These are phyloP conservation scores for Citrus reticulata DNA, from an alignment of 345 rosid genomes.

Conservation along the genomic window DNA sequence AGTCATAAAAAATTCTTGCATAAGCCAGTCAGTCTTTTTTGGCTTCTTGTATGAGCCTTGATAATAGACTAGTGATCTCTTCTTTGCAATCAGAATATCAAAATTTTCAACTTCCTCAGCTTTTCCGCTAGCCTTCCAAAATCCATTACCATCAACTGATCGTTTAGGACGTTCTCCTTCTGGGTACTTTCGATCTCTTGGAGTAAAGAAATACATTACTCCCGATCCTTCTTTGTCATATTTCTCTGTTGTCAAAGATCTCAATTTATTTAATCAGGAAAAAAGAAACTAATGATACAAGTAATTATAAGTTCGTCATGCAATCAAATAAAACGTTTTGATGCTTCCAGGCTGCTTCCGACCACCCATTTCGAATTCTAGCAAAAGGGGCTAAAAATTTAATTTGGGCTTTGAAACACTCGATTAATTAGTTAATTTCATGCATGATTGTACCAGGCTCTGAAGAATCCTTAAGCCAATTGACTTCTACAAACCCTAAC, in stretches of 20 bases:
- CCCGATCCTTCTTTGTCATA: background rate
- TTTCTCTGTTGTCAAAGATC: background rate
- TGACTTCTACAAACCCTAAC: no score
- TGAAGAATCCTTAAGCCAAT: no score
- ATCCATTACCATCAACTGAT: background rate
- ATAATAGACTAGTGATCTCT: background rate
- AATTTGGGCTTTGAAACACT: no score
- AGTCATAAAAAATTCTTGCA: background rate
- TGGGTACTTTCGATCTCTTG: constrained; percentile 9
- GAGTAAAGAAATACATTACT: background rate
- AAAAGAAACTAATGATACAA: background rate
- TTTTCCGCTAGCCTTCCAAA: constrained; percentile 8
- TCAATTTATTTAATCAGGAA: background rate
- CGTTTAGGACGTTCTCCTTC: constrained; percentile 2
- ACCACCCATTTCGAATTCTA: no score
- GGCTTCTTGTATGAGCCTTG: background rate
- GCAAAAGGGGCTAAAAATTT: no score
- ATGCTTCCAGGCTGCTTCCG: no score
- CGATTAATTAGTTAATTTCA: no score
- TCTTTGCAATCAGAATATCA: background rate
- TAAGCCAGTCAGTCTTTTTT: constrained; percentile 1
- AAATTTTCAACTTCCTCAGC: background rate
- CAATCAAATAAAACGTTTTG: no score
- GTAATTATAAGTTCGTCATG: no score
- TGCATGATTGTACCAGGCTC: no score